Evolutionary conservation across 257 asterid genomes (phyloP).

Genomic region (Orobanche coerulescens): DNA sequence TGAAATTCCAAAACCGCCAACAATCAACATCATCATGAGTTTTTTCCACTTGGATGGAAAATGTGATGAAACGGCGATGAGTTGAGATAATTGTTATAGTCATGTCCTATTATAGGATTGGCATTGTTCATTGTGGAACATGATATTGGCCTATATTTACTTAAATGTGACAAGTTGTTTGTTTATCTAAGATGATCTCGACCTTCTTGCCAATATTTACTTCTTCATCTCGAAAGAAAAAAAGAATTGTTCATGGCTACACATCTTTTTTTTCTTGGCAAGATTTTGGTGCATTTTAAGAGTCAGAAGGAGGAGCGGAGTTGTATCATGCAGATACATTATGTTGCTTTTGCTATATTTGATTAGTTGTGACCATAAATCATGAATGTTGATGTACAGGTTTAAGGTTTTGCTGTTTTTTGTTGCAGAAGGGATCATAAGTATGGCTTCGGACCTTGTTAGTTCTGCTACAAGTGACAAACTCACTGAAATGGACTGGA

Average conservation of each 20-base stretch:
- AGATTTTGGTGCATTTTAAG: background rate
- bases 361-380: background rate
- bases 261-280: background rate
- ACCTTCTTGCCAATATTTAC: background rate
- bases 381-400: background rate
- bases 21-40: too few species aligned
- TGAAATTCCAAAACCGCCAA: too few species aligned
- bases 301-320: background rate
- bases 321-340: background rate
- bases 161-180: background rate
- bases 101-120: too few species aligned
- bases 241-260: background rate
- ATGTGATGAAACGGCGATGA: too few species aligned
- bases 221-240: background rate
- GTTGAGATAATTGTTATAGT: too few species aligned
- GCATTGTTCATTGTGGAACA: too few species aligned
- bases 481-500: constrained; percentile 88
- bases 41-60: too few species aligned
- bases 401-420: constrained; percentile 19
- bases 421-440: constrained; percentile 33
- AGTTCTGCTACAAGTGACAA: constrained; percentile 79
- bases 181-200: constrained; percentile 1
- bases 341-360: background rate
- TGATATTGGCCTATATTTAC: too few species aligned
- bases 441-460: constrained; percentile 87